A percentile compares a stretch with the other conserved stretches of the same genome.
These are phyloP conservation scores for Jaenimonas drosophilae DNA, from an alignment of 208 protist genomes.

Conservation along the genomic window DNA sequence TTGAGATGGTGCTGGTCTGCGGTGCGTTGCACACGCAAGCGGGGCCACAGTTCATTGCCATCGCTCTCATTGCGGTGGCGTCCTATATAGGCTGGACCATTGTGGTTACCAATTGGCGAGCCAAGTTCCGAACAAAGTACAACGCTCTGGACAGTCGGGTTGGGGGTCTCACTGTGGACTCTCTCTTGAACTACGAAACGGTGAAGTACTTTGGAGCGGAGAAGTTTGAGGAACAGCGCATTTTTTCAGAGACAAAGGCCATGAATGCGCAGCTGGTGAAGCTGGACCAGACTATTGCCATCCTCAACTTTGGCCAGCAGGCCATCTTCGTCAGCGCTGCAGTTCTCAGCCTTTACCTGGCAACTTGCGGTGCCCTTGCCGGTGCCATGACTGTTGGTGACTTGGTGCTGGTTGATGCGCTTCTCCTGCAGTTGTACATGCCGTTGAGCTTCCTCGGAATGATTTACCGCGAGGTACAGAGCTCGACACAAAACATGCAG, in stretches of 20 bases:
- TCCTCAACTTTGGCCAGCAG: constrained; percentile 93
- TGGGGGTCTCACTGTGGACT: constrained; percentile 85
- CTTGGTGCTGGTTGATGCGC: constrained; percentile 89
- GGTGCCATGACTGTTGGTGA: constrained; percentile 91
- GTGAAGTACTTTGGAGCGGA: constrained; percentile 93
- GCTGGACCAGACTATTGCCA: constrained; percentile 81
- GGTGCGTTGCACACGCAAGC: constrained; percentile 74
- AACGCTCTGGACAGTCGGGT: constrained; percentile 89
- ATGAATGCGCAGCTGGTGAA: constrained; percentile 78
- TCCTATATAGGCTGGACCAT: constrained; percentile 87
- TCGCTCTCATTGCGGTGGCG: constrained; percentile 69
- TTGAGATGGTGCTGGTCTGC: constrained; percentile 90
- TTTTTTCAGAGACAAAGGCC: constrained; percentile 45
- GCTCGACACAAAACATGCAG: constrained; percentile 93
- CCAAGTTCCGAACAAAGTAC: constrained; percentile 79
- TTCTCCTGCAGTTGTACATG: constrained; percentile 93
- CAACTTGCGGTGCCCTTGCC: constrained; percentile 66
- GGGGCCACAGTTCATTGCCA: constrained; percentile 77
- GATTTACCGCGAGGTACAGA: constrained; percentile 91
- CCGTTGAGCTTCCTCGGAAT: constrained; percentile 96
- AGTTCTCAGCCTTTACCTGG: constrained; percentile 70
- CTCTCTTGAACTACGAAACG: constrained; percentile 93
- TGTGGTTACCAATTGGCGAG: constrained; percentile 82
- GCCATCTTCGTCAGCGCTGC: constrained; percentile 88
- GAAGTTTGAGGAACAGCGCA: constrained; percentile 67